A percentile compares a stretch with the other conserved stretches of the same genome.
These are phyloP conservation scores for Trypethelium eluteriae DNA, from an alignment of 495 filamentous ascomycete species.

Conservation along the genomic window DNA sequence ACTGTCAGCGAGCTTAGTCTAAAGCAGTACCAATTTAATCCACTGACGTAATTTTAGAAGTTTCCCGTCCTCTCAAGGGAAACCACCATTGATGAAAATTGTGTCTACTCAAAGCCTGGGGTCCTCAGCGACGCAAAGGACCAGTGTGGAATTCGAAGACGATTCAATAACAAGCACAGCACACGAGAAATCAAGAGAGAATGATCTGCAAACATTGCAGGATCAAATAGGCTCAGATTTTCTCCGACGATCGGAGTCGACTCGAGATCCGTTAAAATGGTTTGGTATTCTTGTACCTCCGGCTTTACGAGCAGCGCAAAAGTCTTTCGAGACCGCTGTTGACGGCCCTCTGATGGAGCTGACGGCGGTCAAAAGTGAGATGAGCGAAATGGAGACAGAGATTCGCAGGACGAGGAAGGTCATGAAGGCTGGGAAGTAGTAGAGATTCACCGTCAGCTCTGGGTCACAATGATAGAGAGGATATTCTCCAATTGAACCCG, in stretches of 20 bases:
- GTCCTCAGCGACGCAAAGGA: background rate
- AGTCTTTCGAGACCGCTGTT: constrained; percentile 31
- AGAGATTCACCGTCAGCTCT: background rate
- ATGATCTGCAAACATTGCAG: background rate
- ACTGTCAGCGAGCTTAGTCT: constrained; percentile 24
- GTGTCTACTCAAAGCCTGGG: background rate
- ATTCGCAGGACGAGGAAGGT: constrained; percentile 31
- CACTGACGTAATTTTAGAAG: background rate
- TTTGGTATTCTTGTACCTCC: constrained; percentile 43
- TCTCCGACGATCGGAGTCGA: background rate
- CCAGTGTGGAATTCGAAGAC: background rate
- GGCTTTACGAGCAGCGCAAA: constrained; percentile 35
- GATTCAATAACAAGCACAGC: no score
- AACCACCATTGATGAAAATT: background rate
- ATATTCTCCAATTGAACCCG: no score
- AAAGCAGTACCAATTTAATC: background rate
- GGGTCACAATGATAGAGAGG: background rate
- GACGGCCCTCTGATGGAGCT: constrained; percentile 28
- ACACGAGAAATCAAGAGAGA: background rate
- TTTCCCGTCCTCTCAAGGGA: background rate
- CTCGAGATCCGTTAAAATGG: constrained; percentile 38
- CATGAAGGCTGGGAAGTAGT: constrained; percentile 23
- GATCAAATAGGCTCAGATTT: no score
- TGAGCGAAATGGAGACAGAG: constrained; percentile 31
- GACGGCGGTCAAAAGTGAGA: constrained; percentile 25